Evolutionary conservation across 2,329 filamentous ascomycete genomes (phyloP).

Genomic region (Ceratocystis cubensis): DNA sequence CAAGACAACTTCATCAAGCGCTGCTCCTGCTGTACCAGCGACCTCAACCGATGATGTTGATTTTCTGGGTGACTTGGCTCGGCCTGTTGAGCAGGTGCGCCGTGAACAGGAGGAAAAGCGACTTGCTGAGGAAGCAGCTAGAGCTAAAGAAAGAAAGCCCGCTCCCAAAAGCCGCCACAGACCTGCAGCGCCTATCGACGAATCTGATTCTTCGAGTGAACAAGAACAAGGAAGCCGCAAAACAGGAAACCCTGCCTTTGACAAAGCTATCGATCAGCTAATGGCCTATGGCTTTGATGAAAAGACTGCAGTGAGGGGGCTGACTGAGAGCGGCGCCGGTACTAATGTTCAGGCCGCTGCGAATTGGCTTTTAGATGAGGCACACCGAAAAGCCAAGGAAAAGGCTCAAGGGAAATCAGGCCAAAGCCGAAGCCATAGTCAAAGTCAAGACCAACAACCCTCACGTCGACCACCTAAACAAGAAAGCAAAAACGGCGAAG

Average conservation of each 20-base stretch:
- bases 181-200: constrained; percentile 45
- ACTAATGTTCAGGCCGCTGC: constrained; percentile 76
- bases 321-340: constrained; percentile 68
- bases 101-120: constrained; percentile 30
- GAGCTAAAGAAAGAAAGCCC: constrained; percentile 27
- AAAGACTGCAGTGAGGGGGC: constrained; percentile 67
- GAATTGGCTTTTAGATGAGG: constrained; percentile 80
- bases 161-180: constrained; percentile 30
- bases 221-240: background rate
- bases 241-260: constrained; percentile 33
- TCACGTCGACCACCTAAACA: constrained; percentile 23
- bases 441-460: background rate
- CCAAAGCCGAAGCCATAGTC: constrained; percentile 21
- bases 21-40: constrained; percentile 23
- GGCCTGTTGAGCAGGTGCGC: constrained; percentile 51
- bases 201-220: constrained; percentile 36
- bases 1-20: constrained; percentile 29
- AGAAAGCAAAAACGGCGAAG: constrained; percentile 11
- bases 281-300: constrained; percentile 89
- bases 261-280: constrained; percentile 73
- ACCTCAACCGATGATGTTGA: constrained; percentile 46
- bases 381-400: constrained; percentile 69
- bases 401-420: constrained; percentile 44
- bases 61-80: constrained; percentile 51
- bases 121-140: constrained; percentile 6